Evolutionary conservation across 129 eudicot genomes (phyloP).

Genomic region (Pulicaria dysenterica): DNA sequence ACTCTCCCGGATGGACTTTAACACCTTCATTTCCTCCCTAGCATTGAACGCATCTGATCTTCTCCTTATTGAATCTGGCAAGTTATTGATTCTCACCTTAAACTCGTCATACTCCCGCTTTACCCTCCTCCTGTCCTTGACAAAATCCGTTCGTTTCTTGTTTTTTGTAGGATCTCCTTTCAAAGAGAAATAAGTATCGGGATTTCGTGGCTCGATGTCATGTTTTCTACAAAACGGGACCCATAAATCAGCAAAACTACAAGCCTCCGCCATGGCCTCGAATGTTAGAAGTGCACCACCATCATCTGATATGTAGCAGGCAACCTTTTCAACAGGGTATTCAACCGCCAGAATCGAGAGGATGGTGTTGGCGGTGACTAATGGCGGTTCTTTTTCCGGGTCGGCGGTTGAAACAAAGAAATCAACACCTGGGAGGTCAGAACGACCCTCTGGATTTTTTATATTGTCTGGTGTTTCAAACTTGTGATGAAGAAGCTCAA

Average conservation of each 20-base stretch:
- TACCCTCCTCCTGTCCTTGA: constrained; percentile 17
- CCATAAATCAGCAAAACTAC: constrained; percentile 86
- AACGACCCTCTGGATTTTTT: constrained; percentile 66
- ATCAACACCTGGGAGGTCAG: constrained; percentile 87
- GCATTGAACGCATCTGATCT: constrained; percentile 86
- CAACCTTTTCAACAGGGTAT: constrained; percentile 74
- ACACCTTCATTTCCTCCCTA: constrained; percentile 83
- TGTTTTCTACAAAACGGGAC: constrained; percentile 41
- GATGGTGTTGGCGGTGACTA: constrained; percentile 83
- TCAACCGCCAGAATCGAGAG: constrained; percentile 74
- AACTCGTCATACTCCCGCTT: constrained; percentile 90
- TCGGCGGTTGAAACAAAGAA: constrained; percentile 84
- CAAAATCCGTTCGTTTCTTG: constrained; percentile 42
- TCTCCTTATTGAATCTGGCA: constrained; percentile 77
- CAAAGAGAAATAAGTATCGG: constrained; percentile 60
- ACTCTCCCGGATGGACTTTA: constrained; percentile 64
- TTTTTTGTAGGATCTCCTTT: constrained; percentile 86
- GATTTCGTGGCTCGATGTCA: constrained; percentile 49
- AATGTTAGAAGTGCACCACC: constrained; percentile 91
- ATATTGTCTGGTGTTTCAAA: constrained; percentile 64
- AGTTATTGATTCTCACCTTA: constrained; percentile 78
- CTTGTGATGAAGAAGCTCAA: constrained; percentile 62
- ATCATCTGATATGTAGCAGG: constrained; percentile 85
- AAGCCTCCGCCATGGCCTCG: constrained; percentile 96
- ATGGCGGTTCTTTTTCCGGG: constrained; percentile 71